Base-by-base conservation (phyloP, 108 stramenopile species). In the Hondaea fermentalgiana region DNA sequence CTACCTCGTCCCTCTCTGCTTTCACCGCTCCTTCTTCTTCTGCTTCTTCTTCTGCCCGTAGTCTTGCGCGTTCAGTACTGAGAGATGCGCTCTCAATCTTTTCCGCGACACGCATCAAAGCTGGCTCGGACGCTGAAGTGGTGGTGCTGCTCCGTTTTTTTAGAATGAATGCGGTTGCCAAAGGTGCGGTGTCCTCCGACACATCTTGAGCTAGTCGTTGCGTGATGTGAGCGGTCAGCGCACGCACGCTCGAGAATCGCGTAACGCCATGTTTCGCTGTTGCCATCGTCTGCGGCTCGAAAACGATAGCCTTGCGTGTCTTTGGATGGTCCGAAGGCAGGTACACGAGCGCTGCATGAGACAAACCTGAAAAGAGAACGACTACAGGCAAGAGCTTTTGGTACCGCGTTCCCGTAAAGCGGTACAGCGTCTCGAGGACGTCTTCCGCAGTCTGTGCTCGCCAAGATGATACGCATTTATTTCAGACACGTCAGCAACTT, bases 361-460 rank as follows among this genome's bases (percentile, higher is more conserved):
- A 47, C 12, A 16, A 6, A 23, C 51, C 25, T 6, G 23, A 21
- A 35, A 83, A 53, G 0, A 83, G 6, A 43, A 83, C 76, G 6
- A 45, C 49, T 6, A 83, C 76, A 12, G 76, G 76, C 51, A 83
- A 23, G 5, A 83, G 51, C 25, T 53, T 47, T 23, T 83, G 49
- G 51, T 83, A 83, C 23, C 76, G 44, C 14, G 76, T 83, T 12
- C 76, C 76, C 28, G 76, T 83, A 23, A 83, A 83, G 0, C 51
- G 12, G 51, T 83, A 83, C 76, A 83, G 76, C 49, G 76, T 83
- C n/a, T 83, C 76, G 8, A 83, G 28, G 19, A 83, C 76, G 45
- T 47, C 76, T 23, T 83, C 76, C 12, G 19, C 76, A 83, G 6
- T 35, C 49, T 53, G 49, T 6, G 25, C 23, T 2, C 23, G 17